phyloP scores from a whole-genome alignment of 2,329 filamentous ascomycete species.

The Xylariomycetidae sp. region DNA sequence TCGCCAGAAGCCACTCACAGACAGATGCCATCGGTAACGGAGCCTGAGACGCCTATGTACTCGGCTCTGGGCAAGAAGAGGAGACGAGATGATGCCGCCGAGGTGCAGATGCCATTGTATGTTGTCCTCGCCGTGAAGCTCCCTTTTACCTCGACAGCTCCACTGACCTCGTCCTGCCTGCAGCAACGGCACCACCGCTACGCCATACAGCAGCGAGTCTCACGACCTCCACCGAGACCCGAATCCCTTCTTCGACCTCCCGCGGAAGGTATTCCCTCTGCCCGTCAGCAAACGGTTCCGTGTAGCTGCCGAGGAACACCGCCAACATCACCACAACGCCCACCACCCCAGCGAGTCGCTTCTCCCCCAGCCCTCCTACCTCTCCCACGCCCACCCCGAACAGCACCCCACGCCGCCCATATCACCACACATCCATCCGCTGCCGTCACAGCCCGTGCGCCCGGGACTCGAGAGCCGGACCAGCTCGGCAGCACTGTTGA shows the following conservation, averaged over 20 bases:
- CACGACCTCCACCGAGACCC: constrained; percentile 9
- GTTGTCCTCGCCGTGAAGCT: constrained; percentile 7
- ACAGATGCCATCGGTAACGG: constrained; percentile 32
- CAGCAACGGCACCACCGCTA: constrained; percentile 9
- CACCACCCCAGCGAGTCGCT: constrained; percentile 1
- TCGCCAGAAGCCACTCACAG: constrained; percentile 5
- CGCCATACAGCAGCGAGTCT: constrained; percentile 13
- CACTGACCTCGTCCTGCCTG: constrained; percentile 14
- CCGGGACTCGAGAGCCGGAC: constrained; percentile 5
- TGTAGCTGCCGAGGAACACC: constrained; percentile 12
- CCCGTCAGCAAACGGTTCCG: constrained; percentile 23
- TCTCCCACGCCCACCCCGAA: constrained; percentile 21
- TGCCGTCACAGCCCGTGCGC: constrained; percentile 1
- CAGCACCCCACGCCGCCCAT: constrained; percentile 5
- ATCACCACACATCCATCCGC: too few relatives aligned
- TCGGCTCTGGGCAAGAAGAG: constrained; percentile 31
- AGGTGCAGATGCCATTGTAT: constrained; percentile 23
- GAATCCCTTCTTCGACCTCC: constrained; percentile 11
- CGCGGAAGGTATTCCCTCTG: constrained; percentile 22
- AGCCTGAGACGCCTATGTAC: constrained; percentile 22
- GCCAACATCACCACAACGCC: constrained; percentile 5
- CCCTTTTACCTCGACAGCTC: constrained; percentile 6
- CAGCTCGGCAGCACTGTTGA: constrained; percentile 28
- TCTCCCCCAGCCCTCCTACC: constrained; percentile 15
- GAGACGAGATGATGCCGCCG: constrained; percentile 27